Conservation (phyloP, 108 stramenopile genomes). For the Skeletonema potamos region DNA sequence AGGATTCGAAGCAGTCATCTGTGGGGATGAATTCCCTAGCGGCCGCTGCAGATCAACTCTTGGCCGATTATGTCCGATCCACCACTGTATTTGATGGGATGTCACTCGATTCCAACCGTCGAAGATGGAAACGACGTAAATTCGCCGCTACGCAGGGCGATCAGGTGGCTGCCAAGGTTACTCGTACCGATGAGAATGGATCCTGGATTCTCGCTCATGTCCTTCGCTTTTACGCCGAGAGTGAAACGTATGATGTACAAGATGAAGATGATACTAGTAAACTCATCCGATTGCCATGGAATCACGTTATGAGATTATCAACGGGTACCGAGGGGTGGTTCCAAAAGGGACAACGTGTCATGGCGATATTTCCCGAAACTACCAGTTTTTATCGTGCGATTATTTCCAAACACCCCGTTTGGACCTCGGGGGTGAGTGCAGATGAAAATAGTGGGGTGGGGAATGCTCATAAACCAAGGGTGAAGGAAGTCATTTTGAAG, state of each 20-base stretch:
- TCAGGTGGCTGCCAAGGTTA: conserved; percentile 95
- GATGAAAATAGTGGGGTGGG: conserved; percentile 30
- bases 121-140: conserved; percentile 76
- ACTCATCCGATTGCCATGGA: conserved; percentile 91
- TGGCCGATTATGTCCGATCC: conserved; percentile 73
- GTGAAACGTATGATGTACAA: conserved; percentile 95
- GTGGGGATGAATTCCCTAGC: conserved; percentile 45
- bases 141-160: conserved; percentile 83
- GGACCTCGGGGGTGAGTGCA: conserved; percentile 49
- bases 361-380: conserved; percentile 99
- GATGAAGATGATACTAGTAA: conserved; percentile 95
- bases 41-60: conserved; percentile 39
- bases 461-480: conserved; percentile 59
- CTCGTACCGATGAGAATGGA: conserved; percentile 93
- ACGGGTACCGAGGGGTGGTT: conserved; percentile 86
- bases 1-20: conserved; percentile 6
- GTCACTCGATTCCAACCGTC: conserved; percentile 37
- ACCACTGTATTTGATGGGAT: conserved; percentile 69
- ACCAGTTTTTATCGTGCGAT: conserved; percentile 94
- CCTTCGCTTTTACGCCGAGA: conserved; percentile 82
- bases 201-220: conserved; percentile 94
- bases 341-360: conserved; percentile 84
- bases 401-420: conserved; percentile 83
- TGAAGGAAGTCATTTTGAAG: conserved; percentile 93
- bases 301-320: conserved; percentile 87